These are phyloP conservation scores for Neltuma alba DNA, from an alignment of 306 rosid species.

Conservation along the genomic window DNA sequence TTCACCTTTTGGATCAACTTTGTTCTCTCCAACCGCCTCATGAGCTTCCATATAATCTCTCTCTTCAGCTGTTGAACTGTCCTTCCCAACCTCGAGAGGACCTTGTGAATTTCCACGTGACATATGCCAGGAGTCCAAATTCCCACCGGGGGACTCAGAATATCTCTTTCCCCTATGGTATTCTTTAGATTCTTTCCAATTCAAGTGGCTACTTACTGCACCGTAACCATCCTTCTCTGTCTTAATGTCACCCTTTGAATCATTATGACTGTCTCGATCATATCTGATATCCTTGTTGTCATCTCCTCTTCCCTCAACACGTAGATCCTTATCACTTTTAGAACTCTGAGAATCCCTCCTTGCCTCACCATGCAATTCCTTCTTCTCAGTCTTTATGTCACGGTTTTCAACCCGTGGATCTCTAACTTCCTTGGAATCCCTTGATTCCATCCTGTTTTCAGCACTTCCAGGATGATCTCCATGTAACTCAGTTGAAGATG, in stretches of 20 bases:
- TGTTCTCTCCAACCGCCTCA: constrained; percentile 86
- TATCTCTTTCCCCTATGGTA: constrained; percentile 71
- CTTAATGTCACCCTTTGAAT: constrained; percentile 62
- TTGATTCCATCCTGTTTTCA: constrained; percentile 64
- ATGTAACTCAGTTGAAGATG: constrained; percentile 69
- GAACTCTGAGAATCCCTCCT: constrained; percentile 71
- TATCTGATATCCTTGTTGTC: constrained; percentile 67
- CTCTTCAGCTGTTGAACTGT: constrained; percentile 55
- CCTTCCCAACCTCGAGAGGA: constrained; percentile 65
- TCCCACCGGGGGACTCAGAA: constrained; percentile 60
- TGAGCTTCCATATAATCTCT: constrained; percentile 66
- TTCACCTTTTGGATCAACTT: constrained; percentile 75
- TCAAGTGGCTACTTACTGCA: constrained; percentile 53
- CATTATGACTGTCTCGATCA: constrained; percentile 68
- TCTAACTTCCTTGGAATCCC: constrained; percentile 69
- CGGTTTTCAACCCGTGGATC: constrained; percentile 80
- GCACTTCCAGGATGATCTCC: constrained; percentile 52
- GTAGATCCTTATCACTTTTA: constrained; percentile 75
- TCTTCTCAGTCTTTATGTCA: constrained; percentile 62
- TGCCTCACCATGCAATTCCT: constrained; percentile 62
- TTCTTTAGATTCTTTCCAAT: constrained; percentile 84
- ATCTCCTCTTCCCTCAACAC: constrained; percentile 64
- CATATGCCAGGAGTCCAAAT: constrained; percentile 62
- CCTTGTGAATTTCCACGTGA: constrained; percentile 61
- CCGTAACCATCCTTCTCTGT: constrained; percentile 63